phyloP scores from a whole-genome alignment of 2,329 filamentous ascomycete species.

The Whalleya microplaca region DNA sequence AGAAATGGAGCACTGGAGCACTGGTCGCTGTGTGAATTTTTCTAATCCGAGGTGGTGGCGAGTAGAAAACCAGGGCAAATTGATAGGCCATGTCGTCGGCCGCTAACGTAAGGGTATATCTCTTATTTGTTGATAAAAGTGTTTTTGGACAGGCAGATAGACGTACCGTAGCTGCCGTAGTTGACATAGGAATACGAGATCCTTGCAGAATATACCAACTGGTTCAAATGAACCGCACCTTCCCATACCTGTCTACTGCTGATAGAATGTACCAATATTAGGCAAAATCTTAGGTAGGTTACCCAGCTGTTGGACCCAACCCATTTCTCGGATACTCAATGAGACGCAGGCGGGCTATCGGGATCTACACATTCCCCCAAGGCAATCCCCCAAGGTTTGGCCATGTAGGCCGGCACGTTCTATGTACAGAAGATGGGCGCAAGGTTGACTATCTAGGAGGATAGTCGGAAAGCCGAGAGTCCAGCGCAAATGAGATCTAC shows the following conservation, averaged over 20 bases:
- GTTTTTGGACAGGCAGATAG: conserved; percentile 25
- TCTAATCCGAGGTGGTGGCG: conserved; percentile 19
- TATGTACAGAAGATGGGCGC: too few species aligned
- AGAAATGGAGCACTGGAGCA: conserved; percentile 8
- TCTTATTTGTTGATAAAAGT: conserved; percentile 35
- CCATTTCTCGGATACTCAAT: background rate
- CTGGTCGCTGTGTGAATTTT: conserved; percentile 22
- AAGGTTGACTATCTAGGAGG: too few species aligned
- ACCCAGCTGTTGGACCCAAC: background rate
- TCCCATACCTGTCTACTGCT: background rate
- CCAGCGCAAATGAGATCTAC: background rate
- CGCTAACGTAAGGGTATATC: conserved; percentile 27
- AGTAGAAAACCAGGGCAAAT: conserved; percentile 32
- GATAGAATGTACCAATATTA: too few species aligned
- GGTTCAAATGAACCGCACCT: background rate
- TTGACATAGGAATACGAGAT: conserved; percentile 27
- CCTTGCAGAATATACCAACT: conserved; percentile 1
- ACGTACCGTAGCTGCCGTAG: conserved; percentile 27
- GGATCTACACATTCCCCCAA: background rate
- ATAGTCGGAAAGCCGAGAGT: background rate
- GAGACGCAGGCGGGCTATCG: background rate
- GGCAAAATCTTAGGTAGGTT: too few species aligned
- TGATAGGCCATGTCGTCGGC: conserved; percentile 27
- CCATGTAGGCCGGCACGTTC: too few species aligned
- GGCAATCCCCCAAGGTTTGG: too few species aligned